Conservation (phyloP, 352 stramenopile genomes). For the Halophytophthora polymorphica region DNA sequence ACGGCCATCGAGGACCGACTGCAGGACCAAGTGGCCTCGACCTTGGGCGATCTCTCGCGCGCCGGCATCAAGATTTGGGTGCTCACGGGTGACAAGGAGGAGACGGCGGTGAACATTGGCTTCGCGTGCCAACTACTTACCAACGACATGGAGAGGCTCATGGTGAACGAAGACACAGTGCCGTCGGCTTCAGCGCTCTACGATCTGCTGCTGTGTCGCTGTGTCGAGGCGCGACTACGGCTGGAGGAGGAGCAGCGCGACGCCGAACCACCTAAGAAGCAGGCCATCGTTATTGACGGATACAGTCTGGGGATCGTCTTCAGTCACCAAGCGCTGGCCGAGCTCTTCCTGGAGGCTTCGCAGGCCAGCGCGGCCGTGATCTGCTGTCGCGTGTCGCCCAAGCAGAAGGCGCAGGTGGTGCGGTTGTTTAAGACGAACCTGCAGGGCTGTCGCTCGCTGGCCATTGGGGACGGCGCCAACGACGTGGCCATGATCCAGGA, state of each 20-base stretch:
- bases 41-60: conserved; percentile 66
- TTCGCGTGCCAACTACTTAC: conserved; percentile 94
- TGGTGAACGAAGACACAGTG: conserved; percentile 72
- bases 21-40: conserved; percentile 72
- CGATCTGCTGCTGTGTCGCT: conserved; percentile 52
- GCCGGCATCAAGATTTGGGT: conserved; percentile 87
- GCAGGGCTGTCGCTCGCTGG: conserved; percentile 86
- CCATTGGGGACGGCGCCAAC: conserved; percentile 98
- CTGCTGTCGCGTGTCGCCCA: conserved; percentile 89
- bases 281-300: conserved; percentile 78
- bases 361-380: conserved; percentile 86
- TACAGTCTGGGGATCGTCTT: conserved; percentile 75
- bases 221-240: conserved; percentile 37
- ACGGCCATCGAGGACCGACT: conserved; percentile 84
- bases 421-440: conserved; percentile 84
- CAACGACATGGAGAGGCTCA: conserved; percentile 92
- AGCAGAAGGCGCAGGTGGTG: conserved; percentile 91
- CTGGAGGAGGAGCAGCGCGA: conserved; percentile 21
- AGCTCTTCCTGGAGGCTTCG: conserved; percentile 84
- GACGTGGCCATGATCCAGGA: conserved; percentile 99
- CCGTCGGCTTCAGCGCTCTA: conserved; percentile 53
- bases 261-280: conserved; percentile 13
- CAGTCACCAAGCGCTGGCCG: conserved; percentile 59
- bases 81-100: conserved; percentile 90
- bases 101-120: conserved; percentile 97